Conservation (phyloP, 495 filamentous ascomycete species). For the Cenococcum geophilum region DNA sequence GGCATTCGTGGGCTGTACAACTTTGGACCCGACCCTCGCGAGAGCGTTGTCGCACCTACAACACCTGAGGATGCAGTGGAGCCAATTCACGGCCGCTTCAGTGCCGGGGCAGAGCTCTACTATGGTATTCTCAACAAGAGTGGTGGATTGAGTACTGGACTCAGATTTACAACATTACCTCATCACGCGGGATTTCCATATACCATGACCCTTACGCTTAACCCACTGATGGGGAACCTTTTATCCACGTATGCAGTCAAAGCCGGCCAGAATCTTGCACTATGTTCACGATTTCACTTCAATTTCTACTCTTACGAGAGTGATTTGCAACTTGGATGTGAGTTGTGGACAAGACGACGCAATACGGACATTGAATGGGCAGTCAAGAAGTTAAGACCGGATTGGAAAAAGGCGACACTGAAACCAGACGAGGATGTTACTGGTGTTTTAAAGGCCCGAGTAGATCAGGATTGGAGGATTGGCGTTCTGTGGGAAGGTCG, state of each 20-base stretch:
- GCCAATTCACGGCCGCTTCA: conserved; percentile 37
- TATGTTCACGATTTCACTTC: conserved; percentile 89
- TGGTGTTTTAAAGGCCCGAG: conserved; percentile 82
- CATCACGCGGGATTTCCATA: conserved; percentile 78
- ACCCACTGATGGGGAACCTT: conserved; percentile 87
- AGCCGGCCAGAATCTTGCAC: conserved; percentile 69
- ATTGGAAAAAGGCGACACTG: conserved; percentile 24
- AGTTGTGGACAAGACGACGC: conserved; percentile 67
- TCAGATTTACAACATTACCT: conserved; percentile 88
- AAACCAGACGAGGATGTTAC: conserved; percentile 55
- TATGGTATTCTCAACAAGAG: conserved; percentile 89
- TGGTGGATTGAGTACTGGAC: conserved; percentile 72
- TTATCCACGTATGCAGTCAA: conserved; percentile 84
- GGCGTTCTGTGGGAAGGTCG: conserved; percentile 90
- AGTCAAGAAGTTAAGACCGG: conserved; percentile 32
- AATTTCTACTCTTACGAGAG: conserved; percentile 98
- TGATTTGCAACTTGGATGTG: conserved; percentile 80
- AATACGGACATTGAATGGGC: conserved; percentile 41
- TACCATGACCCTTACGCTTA: conserved; percentile 73
- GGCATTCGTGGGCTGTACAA: conserved; percentile 89
- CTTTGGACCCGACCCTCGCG: conserved; percentile 74
- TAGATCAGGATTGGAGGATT: conserved; percentile 79
- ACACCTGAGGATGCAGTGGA: conserved; percentile 21
- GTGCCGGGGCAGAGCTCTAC: conserved; percentile 80
- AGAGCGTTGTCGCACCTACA: conserved; percentile 21